phyloP scores from a whole-genome alignment of 257 asterid genomes.

The Cruciata laevipes region DNA sequence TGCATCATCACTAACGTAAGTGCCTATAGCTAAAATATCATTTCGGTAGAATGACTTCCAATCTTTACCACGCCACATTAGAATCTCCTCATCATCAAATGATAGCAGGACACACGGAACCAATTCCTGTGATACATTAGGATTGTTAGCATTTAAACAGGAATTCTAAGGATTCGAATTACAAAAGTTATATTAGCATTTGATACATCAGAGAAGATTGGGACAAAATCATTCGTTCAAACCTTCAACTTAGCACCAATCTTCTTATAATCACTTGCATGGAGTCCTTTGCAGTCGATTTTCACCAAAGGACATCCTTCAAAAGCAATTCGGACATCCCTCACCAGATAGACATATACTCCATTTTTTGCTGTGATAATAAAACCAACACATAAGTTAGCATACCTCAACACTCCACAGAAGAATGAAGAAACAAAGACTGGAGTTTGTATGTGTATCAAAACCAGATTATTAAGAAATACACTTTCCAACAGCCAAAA shows the following conservation, averaged over 20 bases:
- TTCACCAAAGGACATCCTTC: slow-evolving; percentile 82
- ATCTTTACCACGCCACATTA: slow-evolving; percentile 94
- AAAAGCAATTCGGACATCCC: slow-evolving; percentile 83
- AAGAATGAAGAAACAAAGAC: background rate
- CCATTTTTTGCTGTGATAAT: slow-evolving; percentile 66
- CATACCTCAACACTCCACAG: background rate
- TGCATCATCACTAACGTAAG: slow-evolving; percentile 22
- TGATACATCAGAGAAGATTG: slow-evolving; percentile 1
- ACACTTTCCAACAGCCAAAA: background rate
- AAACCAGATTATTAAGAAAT: background rate
- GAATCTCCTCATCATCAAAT: slow-evolving; percentile 77
- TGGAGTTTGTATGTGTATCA: background rate
- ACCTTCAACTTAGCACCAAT: slow-evolving; percentile 95
- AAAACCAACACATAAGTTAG: background rate
- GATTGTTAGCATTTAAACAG: slow-evolving; percentile 7
- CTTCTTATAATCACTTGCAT: slow-evolving; percentile 91
- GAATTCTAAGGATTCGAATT: background rate
- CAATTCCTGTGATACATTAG: slow-evolving; percentile 68
- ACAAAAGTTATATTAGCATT: background rate
- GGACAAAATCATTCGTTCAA: background rate
- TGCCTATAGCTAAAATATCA: slow-evolving; percentile 27
- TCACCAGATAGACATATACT: slow-evolving; percentile 60
- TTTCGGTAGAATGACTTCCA: slow-evolving; percentile 62
- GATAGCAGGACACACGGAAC: slow-evolving; percentile 90
- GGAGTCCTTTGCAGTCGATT: slow-evolving; percentile 88